These are phyloP conservation scores for Cordyceps cicadae DNA, from an alignment of 2,329 filamentous ascomycete species.

Conservation along the genomic window DNA sequence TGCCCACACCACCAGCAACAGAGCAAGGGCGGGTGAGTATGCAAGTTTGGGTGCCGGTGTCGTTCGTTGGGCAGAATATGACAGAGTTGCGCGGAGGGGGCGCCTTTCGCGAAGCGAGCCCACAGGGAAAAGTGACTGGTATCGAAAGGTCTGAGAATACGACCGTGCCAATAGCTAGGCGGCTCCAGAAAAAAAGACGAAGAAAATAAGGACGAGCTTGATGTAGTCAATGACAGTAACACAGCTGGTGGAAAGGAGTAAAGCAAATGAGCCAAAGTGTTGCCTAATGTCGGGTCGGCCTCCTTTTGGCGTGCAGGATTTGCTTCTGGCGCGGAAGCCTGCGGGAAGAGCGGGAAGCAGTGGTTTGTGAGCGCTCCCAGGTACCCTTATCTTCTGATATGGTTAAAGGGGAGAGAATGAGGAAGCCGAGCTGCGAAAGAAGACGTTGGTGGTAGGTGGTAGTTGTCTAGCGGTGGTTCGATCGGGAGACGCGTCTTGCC, in stretches of 20 bases:
- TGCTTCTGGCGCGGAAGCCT: not conserved
- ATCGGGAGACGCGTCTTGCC: constrained; percentile 7
- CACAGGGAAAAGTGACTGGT: not conserved
- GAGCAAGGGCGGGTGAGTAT: not conserved
- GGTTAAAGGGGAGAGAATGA: not conserved
- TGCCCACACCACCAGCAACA: constrained; percentile 10
- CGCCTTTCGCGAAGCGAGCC: not conserved
- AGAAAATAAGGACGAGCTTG: not conserved
- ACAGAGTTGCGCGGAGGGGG: not conserved
- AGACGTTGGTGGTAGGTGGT: not conserved
- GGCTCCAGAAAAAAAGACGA: not conserved
- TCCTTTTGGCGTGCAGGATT: not conserved
- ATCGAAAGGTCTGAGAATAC: not conserved
- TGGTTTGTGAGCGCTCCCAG: not conserved
- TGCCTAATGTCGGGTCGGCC: not conserved
- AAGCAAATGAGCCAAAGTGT: not conserved
- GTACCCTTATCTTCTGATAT: not conserved
- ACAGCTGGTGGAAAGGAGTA: not conserved
- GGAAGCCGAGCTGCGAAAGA: not conserved
- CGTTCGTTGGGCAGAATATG: not conserved
- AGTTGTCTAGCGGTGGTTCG: not conserved
- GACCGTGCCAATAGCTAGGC: not conserved
- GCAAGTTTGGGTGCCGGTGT: not conserved
- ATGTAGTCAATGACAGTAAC: too few species aligned
- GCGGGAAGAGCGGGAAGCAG: not conserved